Conservation (phyloP, 306 rosid species). For the Arachis stenosperma region DNA sequence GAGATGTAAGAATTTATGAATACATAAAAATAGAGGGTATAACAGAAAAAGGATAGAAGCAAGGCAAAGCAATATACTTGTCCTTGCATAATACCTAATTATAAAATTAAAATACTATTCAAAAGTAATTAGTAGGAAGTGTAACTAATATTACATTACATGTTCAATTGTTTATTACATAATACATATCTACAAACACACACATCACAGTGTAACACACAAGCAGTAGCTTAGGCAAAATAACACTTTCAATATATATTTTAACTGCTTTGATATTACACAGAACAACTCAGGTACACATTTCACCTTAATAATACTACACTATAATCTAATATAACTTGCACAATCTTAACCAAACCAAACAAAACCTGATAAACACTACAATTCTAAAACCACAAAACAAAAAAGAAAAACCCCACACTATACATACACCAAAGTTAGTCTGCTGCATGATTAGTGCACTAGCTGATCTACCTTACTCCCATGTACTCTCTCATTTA, state of each 20-base stretch:
- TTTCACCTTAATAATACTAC: conserved; percentile 13
- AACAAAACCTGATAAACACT: conserved; percentile 36
- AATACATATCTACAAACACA: too few species aligned
- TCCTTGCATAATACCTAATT: too few species aligned
- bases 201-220: too few species aligned
- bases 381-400: conserved; percentile 32
- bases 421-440: conserved; percentile 27
- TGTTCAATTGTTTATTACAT: too few species aligned
- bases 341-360: conserved; percentile 37
- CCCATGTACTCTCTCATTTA: conserved; percentile 33
- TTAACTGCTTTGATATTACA: conserved; percentile 37
- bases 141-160: too few species aligned
- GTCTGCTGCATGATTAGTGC: conserved; percentile 38
- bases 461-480: conserved; percentile 40
- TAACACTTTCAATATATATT: conserved; percentile 39
- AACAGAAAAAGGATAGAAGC: background rate
- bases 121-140: too few species aligned
- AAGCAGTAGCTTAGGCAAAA: background rate
- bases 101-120: too few species aligned
- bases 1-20: background rate
- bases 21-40: too few species aligned
- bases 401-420: conserved; percentile 2
- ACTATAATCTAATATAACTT: conserved; percentile 31
- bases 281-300: conserved; percentile 45
- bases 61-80: too few species aligned